Evolutionary conservation across 2,329 filamentous ascomycete genomes (phyloP), one percentile per base, ranked within the genome.

Genomic region (Ceratocystis ficicola): DNA sequence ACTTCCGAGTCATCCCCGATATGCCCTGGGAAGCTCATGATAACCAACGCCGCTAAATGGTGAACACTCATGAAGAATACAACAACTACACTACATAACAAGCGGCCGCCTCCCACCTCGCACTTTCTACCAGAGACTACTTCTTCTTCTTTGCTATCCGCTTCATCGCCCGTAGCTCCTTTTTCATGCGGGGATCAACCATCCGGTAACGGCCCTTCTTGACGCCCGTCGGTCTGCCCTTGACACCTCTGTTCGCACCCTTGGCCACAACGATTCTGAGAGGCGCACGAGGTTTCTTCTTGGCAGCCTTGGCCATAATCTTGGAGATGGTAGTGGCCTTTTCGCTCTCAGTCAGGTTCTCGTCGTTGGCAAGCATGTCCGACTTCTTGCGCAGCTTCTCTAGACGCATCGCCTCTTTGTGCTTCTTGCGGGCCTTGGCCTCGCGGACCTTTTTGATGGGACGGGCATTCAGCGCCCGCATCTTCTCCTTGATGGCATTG

Each of bases 361-460:
- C 93, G 70, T 96, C 93, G 67, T 91, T 89, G 22, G 86, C 87
- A 63, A 99, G 77, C 71, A 95, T 77, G 48, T 95, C 92, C n/a
- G 86, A 90, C 83, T 99, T 99, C 85, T 95, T 96, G 79, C 91
- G 90, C 69, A 99, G 79, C 79, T 96, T 96, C 82, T 99, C 94
- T 36, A 99, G 77, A 67, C 84, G 83, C 76, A 95, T 89, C 0
- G 90, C 93, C 7, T 92, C 86, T 82, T 95, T 95, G 76, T 96
- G 87, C 79, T 96, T 97, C 86, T 99, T 99, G 68, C 94, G 83
- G 44, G 92, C 93, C 77, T 95, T 92, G 28, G 94, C 94, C 77
- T 99, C 94, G 71, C 89, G 88, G 41, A 99, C 94, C 80, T 99
- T 99, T 83, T 99, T 99, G 83, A 97, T 97, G 0, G 94, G 94